phyloP scores from a whole-genome alignment of 139 green algal genomes.

The Asterochloris sp. region DNA sequence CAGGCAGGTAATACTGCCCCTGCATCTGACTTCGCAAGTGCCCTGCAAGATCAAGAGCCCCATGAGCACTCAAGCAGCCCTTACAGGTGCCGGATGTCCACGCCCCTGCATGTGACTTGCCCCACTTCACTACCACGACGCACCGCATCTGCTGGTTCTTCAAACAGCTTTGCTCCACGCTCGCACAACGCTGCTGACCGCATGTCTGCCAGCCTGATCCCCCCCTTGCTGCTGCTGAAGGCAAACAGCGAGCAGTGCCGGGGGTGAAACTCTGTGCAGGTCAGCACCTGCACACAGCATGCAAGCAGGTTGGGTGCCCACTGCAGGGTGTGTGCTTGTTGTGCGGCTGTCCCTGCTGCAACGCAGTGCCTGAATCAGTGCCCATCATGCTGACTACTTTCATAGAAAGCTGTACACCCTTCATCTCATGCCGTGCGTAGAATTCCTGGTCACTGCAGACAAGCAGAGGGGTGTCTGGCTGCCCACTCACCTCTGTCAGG shows the following conservation, averaged over 20 bases:
- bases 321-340: background rate
- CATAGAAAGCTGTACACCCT: background rate
- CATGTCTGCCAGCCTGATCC: slow-evolving; percentile 93
- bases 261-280: slow-evolving; percentile 92
- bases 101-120: no score
- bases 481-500: slow-evolving; percentile 79
- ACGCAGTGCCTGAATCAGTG: background rate
- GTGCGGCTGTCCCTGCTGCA: background rate
- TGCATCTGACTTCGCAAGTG: no score
- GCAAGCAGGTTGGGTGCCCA: background rate
- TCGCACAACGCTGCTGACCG: slow-evolving; percentile 87
- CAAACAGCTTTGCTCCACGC: slow-evolving; percentile 28
- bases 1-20: no score
- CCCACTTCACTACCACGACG: no score
- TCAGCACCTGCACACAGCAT: slow-evolving; percentile 85
- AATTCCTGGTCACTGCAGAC: background rate
- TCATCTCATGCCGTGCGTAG: background rate
- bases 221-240: slow-evolving; percentile 94
- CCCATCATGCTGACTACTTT: background rate
- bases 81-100: no score
- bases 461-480: background rate
- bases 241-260: slow-evolving; percentile 86
- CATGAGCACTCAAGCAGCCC: no score
- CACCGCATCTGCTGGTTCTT: slow-evolving; percentile 44
- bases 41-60: no score